These are phyloP conservation scores for Phytophthora europaea DNA, from an alignment of 352 stramenopile genomes.

Conservation along the genomic window DNA sequence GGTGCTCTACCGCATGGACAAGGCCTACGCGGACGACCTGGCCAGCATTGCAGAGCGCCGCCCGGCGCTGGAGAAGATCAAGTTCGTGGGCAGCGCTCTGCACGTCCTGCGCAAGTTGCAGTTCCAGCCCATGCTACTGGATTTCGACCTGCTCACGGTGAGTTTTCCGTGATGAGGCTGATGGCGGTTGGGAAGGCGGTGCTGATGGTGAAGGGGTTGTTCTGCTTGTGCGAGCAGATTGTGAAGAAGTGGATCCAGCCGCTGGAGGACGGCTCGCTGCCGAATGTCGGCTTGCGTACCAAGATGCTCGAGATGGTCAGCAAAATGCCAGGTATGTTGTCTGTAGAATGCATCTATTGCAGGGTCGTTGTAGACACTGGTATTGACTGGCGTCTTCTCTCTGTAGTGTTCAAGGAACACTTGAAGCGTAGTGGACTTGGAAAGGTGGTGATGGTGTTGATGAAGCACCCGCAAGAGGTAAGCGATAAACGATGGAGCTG, in stretches of 20 bases:
- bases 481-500: neutral
- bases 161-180: neutral
- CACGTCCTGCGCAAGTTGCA: slow-evolving; percentile 84
- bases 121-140: slow-evolving; percentile 89
- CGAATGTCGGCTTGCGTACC: slow-evolving; percentile 87
- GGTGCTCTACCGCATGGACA: slow-evolving; percentile 91
- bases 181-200: neutral
- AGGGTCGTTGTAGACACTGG: neutral
- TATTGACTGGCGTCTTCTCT: neutral
- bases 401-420: slow-evolving; percentile 89
- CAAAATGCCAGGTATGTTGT: slow-evolving; percentile 68
- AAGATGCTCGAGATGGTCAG: slow-evolving; percentile 89
- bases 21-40: slow-evolving; percentile 83
- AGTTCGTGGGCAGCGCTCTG: slow-evolving; percentile 81
- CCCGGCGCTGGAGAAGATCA: slow-evolving; percentile 88
- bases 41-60: slow-evolving; percentile 64
- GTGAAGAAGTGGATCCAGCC: slow-evolving; percentile 93
- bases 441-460: slow-evolving; percentile 90
- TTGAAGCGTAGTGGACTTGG: slow-evolving; percentile 91
- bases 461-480: slow-evolving; percentile 90
- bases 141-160: slow-evolving; percentile 90
- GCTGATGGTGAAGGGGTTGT: neutral
- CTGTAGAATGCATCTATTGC: too few species aligned
- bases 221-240: slow-evolving; percentile 52
- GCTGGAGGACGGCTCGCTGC: slow-evolving; percentile 77